These are phyloP conservation scores for Arachis monticola DNA, from an alignment of 331 rosid species.

Conservation along the genomic window DNA sequence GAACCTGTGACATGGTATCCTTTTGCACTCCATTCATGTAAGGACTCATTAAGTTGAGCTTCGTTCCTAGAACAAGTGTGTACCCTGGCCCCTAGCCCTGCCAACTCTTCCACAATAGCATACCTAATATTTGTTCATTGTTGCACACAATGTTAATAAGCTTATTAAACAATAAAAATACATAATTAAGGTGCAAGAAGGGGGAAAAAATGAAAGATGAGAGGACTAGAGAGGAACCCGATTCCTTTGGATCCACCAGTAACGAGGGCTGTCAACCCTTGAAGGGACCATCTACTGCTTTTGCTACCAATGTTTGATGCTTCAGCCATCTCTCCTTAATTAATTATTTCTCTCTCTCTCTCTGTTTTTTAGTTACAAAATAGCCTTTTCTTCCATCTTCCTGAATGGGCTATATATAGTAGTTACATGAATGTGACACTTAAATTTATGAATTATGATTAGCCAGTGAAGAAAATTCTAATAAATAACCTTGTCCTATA, in stretches of 20 bases:
- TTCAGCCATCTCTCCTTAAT: conserved; percentile 35
- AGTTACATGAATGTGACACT: not conserved
- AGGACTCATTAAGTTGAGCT: conserved; percentile 44
- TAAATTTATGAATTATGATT: too few relatives aligned
- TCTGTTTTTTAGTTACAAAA: not conserved
- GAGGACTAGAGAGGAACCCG: conserved; percentile 44
- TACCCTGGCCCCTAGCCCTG: conserved; percentile 45
- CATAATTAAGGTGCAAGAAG: not conserved
- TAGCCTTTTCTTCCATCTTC: not conserved
- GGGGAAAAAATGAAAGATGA: not conserved
- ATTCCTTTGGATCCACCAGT: conserved; percentile 84
- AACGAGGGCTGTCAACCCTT: conserved; percentile 71
- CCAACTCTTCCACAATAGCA: conserved; percentile 58
- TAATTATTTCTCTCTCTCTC: too few relatives aligned
- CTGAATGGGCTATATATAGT: not conserved
- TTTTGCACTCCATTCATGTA: conserved; percentile 44
- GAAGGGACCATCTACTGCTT: conserved; percentile 56
- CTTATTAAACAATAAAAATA: too few relatives aligned
- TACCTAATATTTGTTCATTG: conserved; percentile 18
- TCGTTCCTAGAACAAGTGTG: conserved; percentile 60
- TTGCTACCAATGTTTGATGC: conserved; percentile 1
- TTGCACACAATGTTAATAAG: too few relatives aligned
- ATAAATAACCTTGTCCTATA: not conserved
- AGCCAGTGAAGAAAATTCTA: not conserved
- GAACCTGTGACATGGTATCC: conserved; percentile 61